Evolutionary conservation across 345 rosid genomes (phyloP).

Genomic region (Litchi chinensis): DNA sequence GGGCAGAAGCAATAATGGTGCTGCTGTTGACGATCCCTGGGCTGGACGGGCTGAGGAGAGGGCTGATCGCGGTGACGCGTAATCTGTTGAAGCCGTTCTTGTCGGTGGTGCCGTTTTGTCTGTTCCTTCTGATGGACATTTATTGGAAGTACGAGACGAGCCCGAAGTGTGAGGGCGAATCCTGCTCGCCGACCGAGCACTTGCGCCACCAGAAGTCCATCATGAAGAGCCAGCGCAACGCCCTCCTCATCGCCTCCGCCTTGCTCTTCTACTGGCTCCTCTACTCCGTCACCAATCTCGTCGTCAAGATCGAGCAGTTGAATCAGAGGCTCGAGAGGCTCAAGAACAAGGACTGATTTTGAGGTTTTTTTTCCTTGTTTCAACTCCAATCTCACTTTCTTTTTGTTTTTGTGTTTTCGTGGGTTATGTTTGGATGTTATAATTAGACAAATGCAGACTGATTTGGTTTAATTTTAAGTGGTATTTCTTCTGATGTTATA

Average conservation of each 20-base stretch:
- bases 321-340: conserved; percentile 75
- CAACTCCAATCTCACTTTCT: background rate
- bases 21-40: conserved; percentile 84
- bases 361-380: conserved; percentile 4
- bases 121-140: conserved; percentile 84
- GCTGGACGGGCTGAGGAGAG: conserved; percentile 69
- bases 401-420: background rate
- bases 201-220: conserved; percentile 92
- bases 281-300: conserved; percentile 70
- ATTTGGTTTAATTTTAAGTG: background rate
- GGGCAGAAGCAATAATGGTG: conserved; percentile 90
- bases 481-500: background rate
- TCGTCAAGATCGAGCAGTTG: conserved; percentile 69
- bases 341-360: conserved; percentile 44
- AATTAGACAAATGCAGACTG: background rate
- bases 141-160: conserved; percentile 94
- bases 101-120: conserved; percentile 84
- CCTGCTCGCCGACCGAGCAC: conserved; percentile 78
- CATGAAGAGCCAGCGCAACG: conserved; percentile 92
- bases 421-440: background rate
- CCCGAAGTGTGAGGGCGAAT: conserved; percentile 67
- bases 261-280: conserved; percentile 84
- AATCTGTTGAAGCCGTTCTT: conserved; percentile 87
- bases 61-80: conserved; percentile 79
- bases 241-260: conserved; percentile 73